Base-by-base conservation (phyloP, 176 grass and related monocot species). In the Lolium perenne region DNA sequence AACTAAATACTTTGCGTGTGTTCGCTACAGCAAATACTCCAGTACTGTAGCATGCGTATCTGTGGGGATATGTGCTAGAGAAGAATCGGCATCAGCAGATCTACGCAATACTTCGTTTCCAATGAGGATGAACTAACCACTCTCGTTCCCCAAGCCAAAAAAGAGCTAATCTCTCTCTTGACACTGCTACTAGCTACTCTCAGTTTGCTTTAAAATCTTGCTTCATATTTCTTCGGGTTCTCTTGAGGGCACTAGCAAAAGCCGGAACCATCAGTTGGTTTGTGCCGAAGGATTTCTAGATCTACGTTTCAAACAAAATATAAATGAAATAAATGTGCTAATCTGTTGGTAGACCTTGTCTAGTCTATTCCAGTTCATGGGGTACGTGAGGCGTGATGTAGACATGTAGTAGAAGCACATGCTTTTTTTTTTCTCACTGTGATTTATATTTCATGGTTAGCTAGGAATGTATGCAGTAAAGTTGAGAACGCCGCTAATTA, bases 361-460 rank as follows among this genome's bases (percentile, higher is more conserved):
- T 35, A 35, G 32, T 41, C 16, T 77, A 41, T 57, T 9, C 70
- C 16, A 62, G 41, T 81, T 76, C 20, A 57, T 32, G 3, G 76
- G 49, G 38, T 54, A 16, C 51, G 51, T 35, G 12, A 18, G 20
- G 43, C 51, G 20, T 60, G 10, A 21, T 49, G 20, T 56, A 55
- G 53, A 55, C 53, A 22, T 22, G 7, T 58, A 13, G 63, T 5
- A 55, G 13, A 18, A 49, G 67, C 40, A 38, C 60, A 47, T 6
- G 26, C 0, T 76, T 76, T 49, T 26, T 85, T 51, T 70, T 4
- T 18, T 0, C 12, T 0, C 64, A 15, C 3, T 1, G 1, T 7
- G 51, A 71, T 82, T 54, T 63, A 55, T 78, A 90, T 90, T 86
- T 90, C 16, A 86, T 86, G 83, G 60, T 48, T 53, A 15, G 14